Conservation (phyloP, 768 basidiomycete species). For the Saitozyma podzolica region DNA sequence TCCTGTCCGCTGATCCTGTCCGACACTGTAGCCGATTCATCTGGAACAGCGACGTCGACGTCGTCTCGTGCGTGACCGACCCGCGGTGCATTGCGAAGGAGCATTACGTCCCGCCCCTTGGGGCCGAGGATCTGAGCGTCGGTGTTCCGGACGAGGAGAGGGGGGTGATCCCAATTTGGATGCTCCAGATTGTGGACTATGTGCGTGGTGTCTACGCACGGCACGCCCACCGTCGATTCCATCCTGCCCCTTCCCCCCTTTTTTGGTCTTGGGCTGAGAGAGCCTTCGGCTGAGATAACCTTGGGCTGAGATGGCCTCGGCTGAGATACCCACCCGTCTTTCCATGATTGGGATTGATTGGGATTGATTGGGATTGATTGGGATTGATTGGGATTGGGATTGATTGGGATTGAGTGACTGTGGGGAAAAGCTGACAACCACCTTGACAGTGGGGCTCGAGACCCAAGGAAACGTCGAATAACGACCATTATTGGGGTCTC, state of each 20-base stretch:
- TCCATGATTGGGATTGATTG: too few species aligned
- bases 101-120: conserved; percentile 36
- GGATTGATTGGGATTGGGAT: too few species aligned
- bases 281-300: not conserved
- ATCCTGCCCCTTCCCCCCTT: not conserved
- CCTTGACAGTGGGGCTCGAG: conserved; percentile 40
- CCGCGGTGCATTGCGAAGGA: conserved; percentile 44
- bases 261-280: not conserved
- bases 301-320: too few species aligned
- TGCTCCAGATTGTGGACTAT: conserved; percentile 43
- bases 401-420: too few species aligned
- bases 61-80: conserved; percentile 45
- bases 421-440: conserved; percentile 1
- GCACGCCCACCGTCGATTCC: not conserved
- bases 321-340: too few species aligned
- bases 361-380: too few species aligned
- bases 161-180: conserved; percentile 48
- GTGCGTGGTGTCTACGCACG: conserved; percentile 23
- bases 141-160: conserved; percentile 41
- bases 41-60: conserved; percentile 38
- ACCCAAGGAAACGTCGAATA: conserved; percentile 35
- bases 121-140: conserved; percentile 25
- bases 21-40: conserved; percentile 22
- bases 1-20: not conserved
- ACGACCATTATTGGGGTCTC: conserved; percentile 38